phyloP scores from a whole-genome alignment of 345 rosid species.

The Anastatica hierochuntica region DNA sequence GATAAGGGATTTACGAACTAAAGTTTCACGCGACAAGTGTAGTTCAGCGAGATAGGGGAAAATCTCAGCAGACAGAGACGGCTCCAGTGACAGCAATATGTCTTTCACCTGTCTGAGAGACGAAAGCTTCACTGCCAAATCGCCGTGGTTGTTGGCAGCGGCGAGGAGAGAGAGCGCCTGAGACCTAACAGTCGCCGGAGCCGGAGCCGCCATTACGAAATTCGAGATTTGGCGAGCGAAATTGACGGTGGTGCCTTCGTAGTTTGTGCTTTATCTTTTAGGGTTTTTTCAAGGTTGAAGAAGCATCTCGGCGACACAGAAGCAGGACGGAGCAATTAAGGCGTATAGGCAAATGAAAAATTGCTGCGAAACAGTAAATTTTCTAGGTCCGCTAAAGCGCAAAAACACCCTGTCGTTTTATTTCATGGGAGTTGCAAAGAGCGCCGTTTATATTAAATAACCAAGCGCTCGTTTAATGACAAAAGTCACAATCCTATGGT shows the following conservation, averaged over 20 bases:
- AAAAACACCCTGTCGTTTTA: slow-evolving; percentile 17
- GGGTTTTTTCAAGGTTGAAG: slow-evolving; percentile 21
- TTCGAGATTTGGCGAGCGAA: slow-evolving; percentile 11
- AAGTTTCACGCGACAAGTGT: slow-evolving; percentile 61
- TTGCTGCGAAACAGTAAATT: no score
- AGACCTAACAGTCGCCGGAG: slow-evolving; percentile 42
- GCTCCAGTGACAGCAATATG: slow-evolving; percentile 50
- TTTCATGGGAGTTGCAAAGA: not conserved
- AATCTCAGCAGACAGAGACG: slow-evolving; percentile 63
- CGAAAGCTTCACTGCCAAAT: slow-evolving; percentile 81
- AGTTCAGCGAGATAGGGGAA: slow-evolving; percentile 72
- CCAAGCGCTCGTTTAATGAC: no score
- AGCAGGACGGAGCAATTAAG: not conserved
- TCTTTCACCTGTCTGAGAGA: slow-evolving; percentile 76
- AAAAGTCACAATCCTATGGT: no score
- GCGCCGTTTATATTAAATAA: no score
- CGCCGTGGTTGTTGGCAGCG: slow-evolving; percentile 71
- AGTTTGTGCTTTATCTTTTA: slow-evolving; percentile 5
- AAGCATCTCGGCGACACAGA: slow-evolving; percentile 1
- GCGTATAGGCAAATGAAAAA: not conserved
- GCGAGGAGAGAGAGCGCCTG: slow-evolving; percentile 73
- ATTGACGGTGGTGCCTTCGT: slow-evolving; percentile 1
- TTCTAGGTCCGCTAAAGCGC: not conserved
- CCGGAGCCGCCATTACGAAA: slow-evolving; percentile 27
- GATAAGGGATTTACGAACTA: slow-evolving; percentile 61